phyloP scores from a whole-genome alignment of 116 monocot genomes.

The Dioscorea cayenensis region DNA sequence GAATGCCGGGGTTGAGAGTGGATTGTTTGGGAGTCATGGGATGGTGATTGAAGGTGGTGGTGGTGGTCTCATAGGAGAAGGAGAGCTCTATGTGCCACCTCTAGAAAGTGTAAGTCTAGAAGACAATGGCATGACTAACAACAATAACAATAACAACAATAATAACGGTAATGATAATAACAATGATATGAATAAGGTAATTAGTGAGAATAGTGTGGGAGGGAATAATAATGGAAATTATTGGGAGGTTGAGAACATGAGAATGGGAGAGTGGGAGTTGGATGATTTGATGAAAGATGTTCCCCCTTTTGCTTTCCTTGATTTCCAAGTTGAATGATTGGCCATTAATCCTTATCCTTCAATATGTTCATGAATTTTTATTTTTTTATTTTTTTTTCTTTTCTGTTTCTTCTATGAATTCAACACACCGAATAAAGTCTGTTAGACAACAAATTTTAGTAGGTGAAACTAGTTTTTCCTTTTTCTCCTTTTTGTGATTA shows the following conservation, averaged over 20 bases:
- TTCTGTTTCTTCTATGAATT: not conserved
- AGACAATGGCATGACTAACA: constrained; percentile 15
- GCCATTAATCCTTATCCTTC: not conserved
- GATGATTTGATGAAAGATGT: constrained; percentile 70
- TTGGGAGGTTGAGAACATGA: constrained; percentile 43
- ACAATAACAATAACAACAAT: not conserved
- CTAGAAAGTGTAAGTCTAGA: constrained; percentile 32
- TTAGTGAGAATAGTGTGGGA: constrained; percentile 3
- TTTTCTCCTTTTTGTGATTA: not conserved
- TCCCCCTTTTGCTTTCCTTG: constrained; percentile 86
- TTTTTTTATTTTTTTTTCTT: not conserved
- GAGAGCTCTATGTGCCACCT: constrained; percentile 24
- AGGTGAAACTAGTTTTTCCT: not conserved
- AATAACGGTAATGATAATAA: not conserved
- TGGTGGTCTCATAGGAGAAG: constrained; percentile 6
- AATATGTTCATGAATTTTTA: not conserved
- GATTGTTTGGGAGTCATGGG: constrained; percentile 9
- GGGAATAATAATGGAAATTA: constrained; percentile 13
- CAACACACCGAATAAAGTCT: not conserved
- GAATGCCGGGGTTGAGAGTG: constrained; percentile 3
- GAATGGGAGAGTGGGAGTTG: constrained; percentile 69
- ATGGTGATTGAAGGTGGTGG: constrained; percentile 1
- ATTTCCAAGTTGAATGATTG: constrained; percentile 89
- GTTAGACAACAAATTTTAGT: not conserved
- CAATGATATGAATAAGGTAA: constrained; percentile 6